Evolutionary conservation across 2,329 filamentous ascomycete species (phyloP).

Genomic region (Exophiala viscosa): DNA sequence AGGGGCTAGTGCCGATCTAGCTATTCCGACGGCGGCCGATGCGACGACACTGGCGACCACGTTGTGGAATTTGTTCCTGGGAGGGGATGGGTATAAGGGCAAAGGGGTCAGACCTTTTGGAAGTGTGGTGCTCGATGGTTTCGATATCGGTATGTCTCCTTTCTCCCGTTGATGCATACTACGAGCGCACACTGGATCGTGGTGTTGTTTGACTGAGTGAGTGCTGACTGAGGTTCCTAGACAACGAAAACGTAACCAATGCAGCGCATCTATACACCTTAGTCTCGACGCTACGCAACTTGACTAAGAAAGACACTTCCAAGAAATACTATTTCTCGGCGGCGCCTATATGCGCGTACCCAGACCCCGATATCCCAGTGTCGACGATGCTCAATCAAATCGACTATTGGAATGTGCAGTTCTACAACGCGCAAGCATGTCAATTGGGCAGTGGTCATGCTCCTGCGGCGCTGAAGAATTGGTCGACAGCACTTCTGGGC

Average conservation of each 20-base stretch:
- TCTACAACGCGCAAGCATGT: constrained; percentile 18
- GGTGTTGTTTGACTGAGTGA: too few relatives aligned
- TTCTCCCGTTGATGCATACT: too few relatives aligned
- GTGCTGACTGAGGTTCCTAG: background rate
- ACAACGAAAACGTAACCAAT: constrained; percentile 9
- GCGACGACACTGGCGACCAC: constrained; percentile 47
- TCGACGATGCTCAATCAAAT: background rate
- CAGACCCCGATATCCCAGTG: constrained; percentile 34
- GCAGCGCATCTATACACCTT: constrained; percentile 1
- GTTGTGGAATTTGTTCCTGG: constrained; percentile 50
- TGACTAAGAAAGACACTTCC: background rate
- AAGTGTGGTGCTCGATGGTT: constrained; percentile 46
- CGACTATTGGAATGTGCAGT: constrained; percentile 16
- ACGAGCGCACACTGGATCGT: too few relatives aligned
- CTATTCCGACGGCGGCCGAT: constrained; percentile 38
- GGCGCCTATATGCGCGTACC: constrained; percentile 50
- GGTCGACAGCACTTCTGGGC: background rate
- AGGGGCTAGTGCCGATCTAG: constrained; percentile 41
- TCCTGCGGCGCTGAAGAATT: background rate
- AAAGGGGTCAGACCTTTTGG: constrained; percentile 47
- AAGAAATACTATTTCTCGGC: constrained; percentile 48
- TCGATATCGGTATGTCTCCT: constrained; percentile 35
- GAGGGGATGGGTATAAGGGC: constrained; percentile 32
- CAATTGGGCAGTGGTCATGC: constrained; percentile 2
- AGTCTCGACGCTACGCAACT: constrained; percentile 6